phyloP scores from a whole-genome alignment of 192 early-diverging fungal species.

The Rhizoclosmatium globosum region DNA sequence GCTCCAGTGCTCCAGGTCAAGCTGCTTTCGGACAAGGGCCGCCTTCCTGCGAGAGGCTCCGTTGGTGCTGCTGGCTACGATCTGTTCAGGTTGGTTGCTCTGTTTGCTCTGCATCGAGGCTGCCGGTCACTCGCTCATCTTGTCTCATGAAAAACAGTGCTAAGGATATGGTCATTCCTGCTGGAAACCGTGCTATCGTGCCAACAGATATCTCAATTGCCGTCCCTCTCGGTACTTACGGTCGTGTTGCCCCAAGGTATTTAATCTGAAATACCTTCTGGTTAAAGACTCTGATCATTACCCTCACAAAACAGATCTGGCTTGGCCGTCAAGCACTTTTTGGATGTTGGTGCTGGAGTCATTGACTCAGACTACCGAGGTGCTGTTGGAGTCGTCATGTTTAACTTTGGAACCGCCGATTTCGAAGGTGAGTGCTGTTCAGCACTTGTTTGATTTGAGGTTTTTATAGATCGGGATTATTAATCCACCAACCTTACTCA shows the following conservation, averaged over 20 bases:
- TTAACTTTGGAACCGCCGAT: conserved; percentile 84
- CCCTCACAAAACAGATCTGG: conserved; percentile 50
- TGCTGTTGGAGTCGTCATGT: conserved; percentile 83
- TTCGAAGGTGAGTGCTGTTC: conserved; percentile 50
- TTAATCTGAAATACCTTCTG: background rate
- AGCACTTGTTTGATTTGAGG: background rate
- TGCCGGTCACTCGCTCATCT: background rate
- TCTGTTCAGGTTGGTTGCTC: conserved; percentile 65
- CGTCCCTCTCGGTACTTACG: conserved; percentile 89
- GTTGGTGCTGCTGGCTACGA: conserved; percentile 91
- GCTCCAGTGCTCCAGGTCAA: conserved; percentile 71
- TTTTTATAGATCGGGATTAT: background rate
- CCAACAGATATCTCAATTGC: conserved; percentile 87
- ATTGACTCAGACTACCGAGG: conserved; percentile 94
- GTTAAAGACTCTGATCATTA: conserved; percentile 12
- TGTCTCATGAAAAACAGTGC: conserved; percentile 35
- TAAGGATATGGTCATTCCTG: conserved; percentile 65
- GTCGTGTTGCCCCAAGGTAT: conserved; percentile 92
- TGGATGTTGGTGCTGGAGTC: conserved; percentile 91
- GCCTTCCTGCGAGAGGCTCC: conserved; percentile 84
- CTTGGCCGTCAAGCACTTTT: conserved; percentile 87
- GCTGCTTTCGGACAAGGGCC: conserved; percentile 72
- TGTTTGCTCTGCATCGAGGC: background rate
- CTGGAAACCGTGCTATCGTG: conserved; percentile 80
- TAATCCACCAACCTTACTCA: background rate